These are phyloP conservation scores for Forsythia suspensa DNA, from an alignment of 257 asterid genomes.

Conservation along the genomic window DNA sequence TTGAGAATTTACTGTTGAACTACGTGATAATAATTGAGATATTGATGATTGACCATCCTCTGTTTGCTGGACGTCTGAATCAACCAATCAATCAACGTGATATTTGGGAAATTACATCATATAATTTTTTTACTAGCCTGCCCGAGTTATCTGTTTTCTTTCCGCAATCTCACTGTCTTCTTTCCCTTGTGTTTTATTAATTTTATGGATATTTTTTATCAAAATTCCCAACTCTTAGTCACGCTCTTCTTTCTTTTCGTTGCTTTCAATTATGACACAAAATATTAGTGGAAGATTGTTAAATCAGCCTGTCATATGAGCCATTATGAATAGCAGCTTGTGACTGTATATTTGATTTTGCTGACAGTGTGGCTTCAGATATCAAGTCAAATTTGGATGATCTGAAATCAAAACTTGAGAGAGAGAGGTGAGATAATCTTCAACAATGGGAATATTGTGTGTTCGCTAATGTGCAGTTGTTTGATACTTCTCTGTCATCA, in stretches of 20 bases:
- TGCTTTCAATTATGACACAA: conserved; percentile 5
- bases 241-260: conserved; percentile 2
- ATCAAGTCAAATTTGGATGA: conserved; percentile 71
- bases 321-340: background rate
- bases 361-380: conserved; percentile 73
- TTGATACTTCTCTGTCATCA: conserved; percentile 4
- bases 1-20: too few relatives aligned
- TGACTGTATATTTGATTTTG: conserved; percentile 12
- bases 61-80: too few relatives aligned
- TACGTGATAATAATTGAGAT: too few relatives aligned
- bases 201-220: background rate
- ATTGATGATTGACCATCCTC: too few relatives aligned
- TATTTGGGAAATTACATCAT: too few relatives aligned
- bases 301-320: too few relatives aligned
- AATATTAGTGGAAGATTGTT: background rate
- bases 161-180: too few relatives aligned
- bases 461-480: background rate
- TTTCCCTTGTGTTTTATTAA: conserved; percentile 4
- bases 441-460: background rate
- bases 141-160: background rate
- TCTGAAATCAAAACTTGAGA: conserved; percentile 74
- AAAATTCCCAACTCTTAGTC: background rate
- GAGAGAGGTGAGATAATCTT: conserved; percentile 70
- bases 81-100: too few relatives aligned
- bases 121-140: background rate